These are phyloP conservation scores for Candida nanaspora DNA, from an alignment of 805 yeast species.

Conservation along the genomic window DNA sequence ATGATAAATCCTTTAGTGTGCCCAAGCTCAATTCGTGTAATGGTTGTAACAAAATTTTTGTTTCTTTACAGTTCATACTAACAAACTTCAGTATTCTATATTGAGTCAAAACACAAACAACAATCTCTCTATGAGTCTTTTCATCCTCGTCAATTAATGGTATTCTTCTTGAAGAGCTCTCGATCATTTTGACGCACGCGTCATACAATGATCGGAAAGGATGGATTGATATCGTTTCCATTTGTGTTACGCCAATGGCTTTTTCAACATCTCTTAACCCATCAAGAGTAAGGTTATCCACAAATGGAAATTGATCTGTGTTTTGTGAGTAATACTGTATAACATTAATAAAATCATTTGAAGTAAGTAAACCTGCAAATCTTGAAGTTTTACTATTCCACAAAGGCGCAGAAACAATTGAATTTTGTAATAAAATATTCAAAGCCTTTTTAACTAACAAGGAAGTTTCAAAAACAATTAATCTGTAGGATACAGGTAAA, in stretches of 20 bases:
- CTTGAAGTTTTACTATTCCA: constrained; percentile 88
- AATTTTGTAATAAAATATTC: constrained; percentile 84
- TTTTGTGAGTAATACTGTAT: constrained; percentile 87
- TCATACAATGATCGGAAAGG: constrained; percentile 87
- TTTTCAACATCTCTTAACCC: constrained; percentile 83
- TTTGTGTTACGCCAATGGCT: constrained; percentile 77
- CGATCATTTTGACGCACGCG: constrained; percentile 88
- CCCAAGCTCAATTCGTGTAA: constrained; percentile 64
- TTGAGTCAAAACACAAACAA: constrained; percentile 91
- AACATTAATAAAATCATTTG: constrained; percentile 89
- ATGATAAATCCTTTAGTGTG: constrained; percentile 47
- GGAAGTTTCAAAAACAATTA: constrained; percentile 90
- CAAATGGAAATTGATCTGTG: constrained; percentile 82
- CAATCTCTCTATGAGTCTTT: constrained; percentile 86
- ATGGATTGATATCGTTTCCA: constrained; percentile 82
- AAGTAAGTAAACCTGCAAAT: constrained; percentile 91
- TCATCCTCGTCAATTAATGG: constrained; percentile 94
- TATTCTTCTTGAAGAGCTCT: constrained; percentile 83
- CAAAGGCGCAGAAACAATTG: constrained; percentile 92
- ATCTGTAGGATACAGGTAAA: constrained; percentile 86
- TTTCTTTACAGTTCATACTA: constrained; percentile 92
- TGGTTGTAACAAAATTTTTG: constrained; percentile 73
- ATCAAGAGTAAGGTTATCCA: constrained; percentile 77
- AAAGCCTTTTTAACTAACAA: constrained; percentile 83
- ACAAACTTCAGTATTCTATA: constrained; percentile 93